phyloP scores from a whole-genome alignment of 768 basidiomycete genomes.

The Russula virescens region DNA sequence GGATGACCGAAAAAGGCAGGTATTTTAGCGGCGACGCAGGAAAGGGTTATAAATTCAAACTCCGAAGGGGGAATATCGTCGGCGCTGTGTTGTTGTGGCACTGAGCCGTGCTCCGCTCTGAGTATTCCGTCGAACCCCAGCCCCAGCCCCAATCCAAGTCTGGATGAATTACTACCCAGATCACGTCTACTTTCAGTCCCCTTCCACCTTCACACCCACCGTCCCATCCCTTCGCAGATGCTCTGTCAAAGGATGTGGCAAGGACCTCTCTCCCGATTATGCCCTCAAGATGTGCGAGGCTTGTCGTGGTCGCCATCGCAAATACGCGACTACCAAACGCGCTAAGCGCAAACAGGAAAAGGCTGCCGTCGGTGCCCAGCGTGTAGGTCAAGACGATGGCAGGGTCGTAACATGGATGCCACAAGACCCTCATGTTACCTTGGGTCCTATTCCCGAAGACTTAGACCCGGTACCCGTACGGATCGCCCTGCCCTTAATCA shows the following conservation, averaged over 20 bases:
- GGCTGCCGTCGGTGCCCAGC: conserved; percentile 29
- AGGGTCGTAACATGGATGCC: conserved; percentile 30
- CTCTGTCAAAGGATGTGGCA: conserved; percentile 42
- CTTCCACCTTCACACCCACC: neutral
- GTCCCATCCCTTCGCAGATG: conserved; percentile 27
- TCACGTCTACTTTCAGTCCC: conserved; percentile 23
- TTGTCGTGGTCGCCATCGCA: conserved; percentile 46
- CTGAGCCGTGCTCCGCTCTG: conserved; percentile 4
- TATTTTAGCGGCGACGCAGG: conserved; percentile 12
- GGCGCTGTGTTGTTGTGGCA: conserved; percentile 3
- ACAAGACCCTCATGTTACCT: conserved; percentile 21
- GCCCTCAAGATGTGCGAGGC: conserved; percentile 48
- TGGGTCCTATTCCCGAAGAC: conserved; percentile 9
- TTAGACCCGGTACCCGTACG: conserved; percentile 10
- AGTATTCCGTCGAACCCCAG: neutral
- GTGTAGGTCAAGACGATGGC: conserved; percentile 12
- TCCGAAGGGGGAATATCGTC: conserved; percentile 19
- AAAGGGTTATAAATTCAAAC: conserved; percentile 7
- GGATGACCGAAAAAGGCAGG: neutral
- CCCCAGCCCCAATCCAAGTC: conserved; percentile 13
- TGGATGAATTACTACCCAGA: conserved; percentile 27
- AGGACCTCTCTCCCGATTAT: conserved; percentile 30
- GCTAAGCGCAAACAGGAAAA: conserved; percentile 49
- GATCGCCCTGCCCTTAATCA: neutral
- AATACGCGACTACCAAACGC: conserved; percentile 47